A percentile compares a stretch with the other conserved stretches of the same genome.
Conservation (phyloP, 192 early-diverging fungal species). For the Podila clonocystis region DNA sequence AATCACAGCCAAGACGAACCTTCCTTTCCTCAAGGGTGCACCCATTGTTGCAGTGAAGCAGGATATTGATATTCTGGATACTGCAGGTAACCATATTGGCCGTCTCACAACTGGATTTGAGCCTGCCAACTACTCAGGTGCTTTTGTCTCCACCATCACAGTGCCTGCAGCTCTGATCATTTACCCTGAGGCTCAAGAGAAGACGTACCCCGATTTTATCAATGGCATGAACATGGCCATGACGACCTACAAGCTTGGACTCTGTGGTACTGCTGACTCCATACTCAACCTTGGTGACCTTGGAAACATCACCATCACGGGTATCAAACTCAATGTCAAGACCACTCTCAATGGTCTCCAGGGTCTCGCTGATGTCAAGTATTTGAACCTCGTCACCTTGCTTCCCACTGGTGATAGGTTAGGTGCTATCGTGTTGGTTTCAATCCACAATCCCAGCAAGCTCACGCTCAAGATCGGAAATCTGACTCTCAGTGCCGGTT, state of each 20-base stretch:
- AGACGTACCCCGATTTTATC: conserved; percentile 51
- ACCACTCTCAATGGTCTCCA: conserved; percentile 38
- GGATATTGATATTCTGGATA: conserved; percentile 51
- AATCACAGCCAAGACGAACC: too few species aligned
- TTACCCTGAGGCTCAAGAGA: conserved; percentile 29
- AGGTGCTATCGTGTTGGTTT: too few species aligned
- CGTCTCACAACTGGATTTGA: conserved; percentile 11
- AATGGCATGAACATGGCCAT: conserved; percentile 43
- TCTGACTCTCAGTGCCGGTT: conserved; percentile 9
- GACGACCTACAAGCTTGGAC: conserved; percentile 39
- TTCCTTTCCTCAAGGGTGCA: conserved; percentile 65
- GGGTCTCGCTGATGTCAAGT: conserved; percentile 19
- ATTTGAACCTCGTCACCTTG: too few species aligned
- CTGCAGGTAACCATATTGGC: conserved; percentile 11
- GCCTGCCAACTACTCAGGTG: conserved; percentile 42
- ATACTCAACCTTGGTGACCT: conserved; percentile 41
- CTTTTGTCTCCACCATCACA: conserved; percentile 48
- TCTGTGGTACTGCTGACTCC: conserved; percentile 56
- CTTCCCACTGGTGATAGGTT: too few species aligned
- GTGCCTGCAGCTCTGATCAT: conserved; percentile 35
- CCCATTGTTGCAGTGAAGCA: conserved; percentile 57
- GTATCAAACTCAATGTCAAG: conserved; percentile 51
- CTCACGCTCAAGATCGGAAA: conserved; percentile 25
- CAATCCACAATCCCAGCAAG: conserved; percentile 50
- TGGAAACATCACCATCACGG: conserved; percentile 52